Conservation (phyloP, 352 stramenopile species). For the Phytophthora boehmeriae region DNA sequence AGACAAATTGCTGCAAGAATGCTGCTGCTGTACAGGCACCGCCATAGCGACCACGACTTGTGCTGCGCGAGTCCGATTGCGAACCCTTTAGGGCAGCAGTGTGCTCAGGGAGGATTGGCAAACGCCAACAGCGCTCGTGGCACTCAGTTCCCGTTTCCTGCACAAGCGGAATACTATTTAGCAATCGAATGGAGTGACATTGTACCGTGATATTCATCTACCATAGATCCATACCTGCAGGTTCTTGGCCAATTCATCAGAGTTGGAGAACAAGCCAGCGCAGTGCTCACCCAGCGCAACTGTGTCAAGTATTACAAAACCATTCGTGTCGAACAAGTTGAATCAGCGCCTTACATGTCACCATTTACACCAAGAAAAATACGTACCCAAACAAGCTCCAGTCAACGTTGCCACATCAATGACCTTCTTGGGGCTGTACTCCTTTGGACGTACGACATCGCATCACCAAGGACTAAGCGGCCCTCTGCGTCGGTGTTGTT, state of each 20-base stretch:
- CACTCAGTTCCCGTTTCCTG: constrained; percentile 60
- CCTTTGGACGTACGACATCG: constrained; percentile 89
- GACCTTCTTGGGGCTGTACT: constrained; percentile 91
- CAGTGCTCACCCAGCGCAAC: constrained; percentile 89
- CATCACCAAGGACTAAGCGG: constrained; percentile 90
- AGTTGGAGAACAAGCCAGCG: constrained; percentile 93
- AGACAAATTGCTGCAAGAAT: constrained; percentile 90
- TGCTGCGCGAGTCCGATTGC: constrained; percentile 85
- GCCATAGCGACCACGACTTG: constrained; percentile 74
- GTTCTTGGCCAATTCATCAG: constrained; percentile 77
- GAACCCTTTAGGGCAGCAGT: constrained; percentile 78
- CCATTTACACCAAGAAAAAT: neutral
- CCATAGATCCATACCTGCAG: constrained; percentile 29
- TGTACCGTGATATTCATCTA: no score
- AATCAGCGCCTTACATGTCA: neutral
- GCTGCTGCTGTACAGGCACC: constrained; percentile 86
- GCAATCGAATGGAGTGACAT: no score
- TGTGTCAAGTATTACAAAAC: constrained; percentile 16
- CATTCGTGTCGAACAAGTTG: neutral
- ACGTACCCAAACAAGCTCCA: constrained; percentile 82
- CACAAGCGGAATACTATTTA: no score
- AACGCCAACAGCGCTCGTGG: constrained; percentile 88
- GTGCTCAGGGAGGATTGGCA: constrained; percentile 90
- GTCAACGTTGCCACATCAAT: constrained; percentile 95
- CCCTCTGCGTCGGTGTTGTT: constrained; percentile 94